Percentiles rank a stretch among this genome's conserved stretches.
Evolutionary conservation across 129 eudicot species (phyloP).

Genomic region (Kitagawia praeruptora): DNA sequence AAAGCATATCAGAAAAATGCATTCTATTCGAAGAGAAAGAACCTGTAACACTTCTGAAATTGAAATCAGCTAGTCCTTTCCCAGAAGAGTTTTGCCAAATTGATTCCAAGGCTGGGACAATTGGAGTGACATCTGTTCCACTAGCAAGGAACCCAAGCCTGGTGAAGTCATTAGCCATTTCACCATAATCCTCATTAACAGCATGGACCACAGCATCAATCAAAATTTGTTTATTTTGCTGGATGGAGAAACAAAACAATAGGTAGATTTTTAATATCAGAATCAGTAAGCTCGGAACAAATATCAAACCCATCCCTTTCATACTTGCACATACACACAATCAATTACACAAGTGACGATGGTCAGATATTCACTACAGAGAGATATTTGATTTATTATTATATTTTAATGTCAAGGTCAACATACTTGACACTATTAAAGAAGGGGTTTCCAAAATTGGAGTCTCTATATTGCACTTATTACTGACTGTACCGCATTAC

Average conservation of each 20-base stretch:
- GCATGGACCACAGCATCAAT: conserved; percentile 99
- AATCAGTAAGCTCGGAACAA: neutral
- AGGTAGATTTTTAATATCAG: neutral
- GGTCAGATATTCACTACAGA: neutral
- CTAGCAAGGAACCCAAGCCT: conserved; percentile 95
- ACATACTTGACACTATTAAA: neutral
- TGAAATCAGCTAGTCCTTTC: conserved; percentile 92
- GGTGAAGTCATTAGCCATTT: conserved; percentile 98
- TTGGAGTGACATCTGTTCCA: conserved; percentile 93
- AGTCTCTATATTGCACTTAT: neutral
- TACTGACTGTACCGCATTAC: neutral
- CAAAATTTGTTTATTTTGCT: conserved; percentile 94
- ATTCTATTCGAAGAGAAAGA: conserved; percentile 28
- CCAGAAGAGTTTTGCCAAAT: conserved; percentile 96
- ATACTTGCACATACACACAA: neutral
- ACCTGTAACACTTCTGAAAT: conserved; percentile 99
- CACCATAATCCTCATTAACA: conserved; percentile 91
- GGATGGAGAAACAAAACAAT: conserved; percentile 16
- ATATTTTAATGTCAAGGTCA: neutral
- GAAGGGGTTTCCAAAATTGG: neutral
- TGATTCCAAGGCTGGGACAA: conserved; percentile 89
- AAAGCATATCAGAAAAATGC: neutral
- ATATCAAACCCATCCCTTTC: neutral
- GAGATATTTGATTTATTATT: neutral
- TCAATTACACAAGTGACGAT: neutral